Conservation (phyloP, 116 monocot species). For the Dioscorea cayenensis region DNA sequence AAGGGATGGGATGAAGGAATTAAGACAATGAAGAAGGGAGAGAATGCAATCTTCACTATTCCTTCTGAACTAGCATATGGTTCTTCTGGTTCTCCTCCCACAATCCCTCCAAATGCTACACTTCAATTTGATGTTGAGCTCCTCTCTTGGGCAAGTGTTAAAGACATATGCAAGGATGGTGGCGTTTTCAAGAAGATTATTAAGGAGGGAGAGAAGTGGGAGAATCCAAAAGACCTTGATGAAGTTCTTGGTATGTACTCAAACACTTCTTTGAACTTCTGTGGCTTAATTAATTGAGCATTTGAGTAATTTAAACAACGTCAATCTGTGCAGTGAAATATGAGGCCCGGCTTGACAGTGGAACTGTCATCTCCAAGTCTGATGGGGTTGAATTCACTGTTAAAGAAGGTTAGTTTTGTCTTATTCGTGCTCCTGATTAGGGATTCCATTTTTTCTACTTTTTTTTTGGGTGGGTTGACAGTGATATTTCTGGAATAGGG, state of each 20-base stretch:
- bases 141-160: conserved; percentile 92
- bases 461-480: not conserved
- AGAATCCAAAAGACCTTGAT: conserved; percentile 91
- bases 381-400: conserved; percentile 90
- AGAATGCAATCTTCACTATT: conserved; percentile 89
- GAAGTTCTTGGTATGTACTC: conserved; percentile 58
- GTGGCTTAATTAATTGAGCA: not conserved
- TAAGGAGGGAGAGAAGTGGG: conserved; percentile 91
- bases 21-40: conserved; percentile 96
- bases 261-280: not conserved
- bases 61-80: conserved; percentile 92
- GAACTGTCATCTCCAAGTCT: conserved; percentile 73
- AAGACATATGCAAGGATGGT: conserved; percentile 95
- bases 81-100: conserved; percentile 79
- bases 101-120: conserved; percentile 82
- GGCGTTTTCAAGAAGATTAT: conserved; percentile 87
- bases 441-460: not conserved
- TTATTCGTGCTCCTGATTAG: not conserved
- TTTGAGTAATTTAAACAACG: not conserved
- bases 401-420: conserved; percentile 56
- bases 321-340: conserved; percentile 59
- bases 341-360: conserved; percentile 83
- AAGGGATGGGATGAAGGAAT: conserved; percentile 97
- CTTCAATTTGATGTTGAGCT: conserved; percentile 93
- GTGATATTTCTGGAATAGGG: conserved; percentile 28